These are phyloP conservation scores for Penicillium coprophilum DNA, from an alignment of 495 filamentous ascomycete genomes.

Conservation along the genomic window DNA sequence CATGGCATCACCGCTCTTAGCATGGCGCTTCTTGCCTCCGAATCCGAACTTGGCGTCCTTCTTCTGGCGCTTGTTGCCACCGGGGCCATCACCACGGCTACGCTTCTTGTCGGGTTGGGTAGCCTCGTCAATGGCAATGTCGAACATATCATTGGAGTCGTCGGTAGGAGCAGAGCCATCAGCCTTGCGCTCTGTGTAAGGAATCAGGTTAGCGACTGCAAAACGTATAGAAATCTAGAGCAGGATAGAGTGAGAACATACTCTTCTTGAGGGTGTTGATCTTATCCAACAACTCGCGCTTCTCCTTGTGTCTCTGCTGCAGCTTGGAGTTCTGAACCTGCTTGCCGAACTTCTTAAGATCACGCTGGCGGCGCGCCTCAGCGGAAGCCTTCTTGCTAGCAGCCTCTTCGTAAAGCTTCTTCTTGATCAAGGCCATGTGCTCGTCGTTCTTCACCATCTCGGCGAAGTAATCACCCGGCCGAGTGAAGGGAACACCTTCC, in stretches of 20 bases:
- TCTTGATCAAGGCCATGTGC: constrained; percentile 95
- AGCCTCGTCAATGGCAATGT: constrained; percentile 85
- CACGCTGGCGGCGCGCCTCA: constrained; percentile 87
- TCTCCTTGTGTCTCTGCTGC: constrained; percentile 87
- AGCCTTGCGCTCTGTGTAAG: constrained; percentile 73
- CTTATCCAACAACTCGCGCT: constrained; percentile 89
- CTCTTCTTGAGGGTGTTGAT: constrained; percentile 91
- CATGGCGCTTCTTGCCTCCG: constrained; percentile 87
- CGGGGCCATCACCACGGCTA: constrained; percentile 38
- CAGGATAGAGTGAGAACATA: constrained; percentile 39
- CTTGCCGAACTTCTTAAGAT: constrained; percentile 99
- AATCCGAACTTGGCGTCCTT: constrained; percentile 91
- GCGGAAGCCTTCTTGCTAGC: constrained; percentile 86
- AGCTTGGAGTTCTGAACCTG: constrained; percentile 95
- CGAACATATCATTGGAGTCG: constrained; percentile 84
- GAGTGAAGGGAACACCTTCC: constrained; percentile 79
- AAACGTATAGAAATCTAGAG: not conserved
- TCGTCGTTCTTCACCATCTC: constrained; percentile 99
- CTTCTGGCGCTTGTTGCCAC: constrained; percentile 76
- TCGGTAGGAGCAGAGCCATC: constrained; percentile 62
- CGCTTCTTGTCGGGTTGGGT: constrained; percentile 48
- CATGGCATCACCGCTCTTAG: constrained; percentile 83
- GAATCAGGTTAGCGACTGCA: constrained; percentile 23
- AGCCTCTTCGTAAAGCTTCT: constrained; percentile 88
- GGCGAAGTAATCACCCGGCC: constrained; percentile 93